Percentiles rank a stretch among this genome's conserved stretches.
Evolutionary conservation across 106 monocot genomes (phyloP).

Genomic region (Alisma plantagoaquatica): DNA sequence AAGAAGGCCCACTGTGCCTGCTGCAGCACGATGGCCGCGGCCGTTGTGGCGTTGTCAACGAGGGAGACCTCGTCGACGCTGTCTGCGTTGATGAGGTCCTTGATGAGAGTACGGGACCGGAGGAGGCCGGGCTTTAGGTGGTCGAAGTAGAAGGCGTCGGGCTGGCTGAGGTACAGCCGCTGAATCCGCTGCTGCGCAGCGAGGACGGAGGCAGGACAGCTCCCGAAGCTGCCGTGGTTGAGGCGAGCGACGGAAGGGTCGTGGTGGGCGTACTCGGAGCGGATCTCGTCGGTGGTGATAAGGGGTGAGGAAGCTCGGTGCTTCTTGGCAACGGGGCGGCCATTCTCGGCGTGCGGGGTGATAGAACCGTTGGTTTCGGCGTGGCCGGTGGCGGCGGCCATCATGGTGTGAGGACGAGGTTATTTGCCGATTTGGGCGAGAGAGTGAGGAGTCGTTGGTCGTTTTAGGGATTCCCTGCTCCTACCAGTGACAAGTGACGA

Average conservation of each 20-base stretch:
- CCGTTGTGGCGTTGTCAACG: slow-evolving; percentile 31
- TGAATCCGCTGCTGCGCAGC: slow-evolving; percentile 18
- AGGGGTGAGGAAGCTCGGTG: not conserved
- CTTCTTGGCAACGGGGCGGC: slow-evolving; percentile 26
- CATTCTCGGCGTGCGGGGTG: not conserved
- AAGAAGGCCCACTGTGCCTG: slow-evolving; percentile 16
- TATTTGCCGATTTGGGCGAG: too few relatives aligned
- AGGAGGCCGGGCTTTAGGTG: slow-evolving; percentile 17
- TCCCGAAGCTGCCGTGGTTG: slow-evolving; percentile 48
- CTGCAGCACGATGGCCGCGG: slow-evolving; percentile 27
- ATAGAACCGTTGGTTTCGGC: too few relatives aligned
- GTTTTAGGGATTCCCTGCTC: too few relatives aligned
- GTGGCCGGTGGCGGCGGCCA: too few relatives aligned
- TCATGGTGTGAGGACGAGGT: too few relatives aligned
- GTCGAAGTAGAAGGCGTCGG: slow-evolving; percentile 24
- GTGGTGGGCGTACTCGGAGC: slow-evolving; percentile 31
- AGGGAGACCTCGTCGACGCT: slow-evolving; percentile 24
- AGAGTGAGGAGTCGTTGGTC: too few relatives aligned
- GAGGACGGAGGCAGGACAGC: slow-evolving; percentile 31
- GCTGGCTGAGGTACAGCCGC: slow-evolving; percentile 23
- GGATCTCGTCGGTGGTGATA: slow-evolving; percentile 25
- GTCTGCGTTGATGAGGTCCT: slow-evolving; percentile 21
- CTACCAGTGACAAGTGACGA: too few relatives aligned
- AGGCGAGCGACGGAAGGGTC: slow-evolving; percentile 26
- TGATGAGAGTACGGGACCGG: slow-evolving; percentile 12